Evolutionary conservation across 345 rosid species (phyloP).

Genomic region (Geranium brycei): DNA sequence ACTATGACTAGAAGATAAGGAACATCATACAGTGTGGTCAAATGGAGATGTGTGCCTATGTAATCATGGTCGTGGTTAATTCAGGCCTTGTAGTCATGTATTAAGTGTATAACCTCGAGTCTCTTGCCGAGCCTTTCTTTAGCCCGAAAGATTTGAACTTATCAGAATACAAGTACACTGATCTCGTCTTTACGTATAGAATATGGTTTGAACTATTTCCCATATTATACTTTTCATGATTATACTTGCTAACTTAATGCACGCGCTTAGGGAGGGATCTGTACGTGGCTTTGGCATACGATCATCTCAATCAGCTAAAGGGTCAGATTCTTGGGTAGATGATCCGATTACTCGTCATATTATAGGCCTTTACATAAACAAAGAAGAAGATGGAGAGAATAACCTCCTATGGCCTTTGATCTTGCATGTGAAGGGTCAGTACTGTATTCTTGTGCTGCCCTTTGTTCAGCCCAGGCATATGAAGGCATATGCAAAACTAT

Average conservation of each 20-base stretch:
- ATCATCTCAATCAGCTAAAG: constrained; percentile 47
- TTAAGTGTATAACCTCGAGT: too few species aligned
- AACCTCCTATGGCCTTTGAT: constrained; percentile 65
- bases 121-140: too few species aligned
- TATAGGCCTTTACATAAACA: constrained; percentile 39
- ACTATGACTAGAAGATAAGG: too few species aligned
- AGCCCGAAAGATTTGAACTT: too few species aligned
- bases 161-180: too few species aligned
- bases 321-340: constrained; percentile 93
- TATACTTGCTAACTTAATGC: constrained; percentile 2
- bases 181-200: too few species aligned
- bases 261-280: constrained; percentile 63
- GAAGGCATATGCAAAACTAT: constrained; percentile 36
- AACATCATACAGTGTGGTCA: too few species aligned
- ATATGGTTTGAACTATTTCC: not conserved
- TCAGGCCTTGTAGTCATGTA: too few species aligned
- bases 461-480: constrained; percentile 63
- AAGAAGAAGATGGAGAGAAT: constrained; percentile 31
- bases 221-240: not conserved
- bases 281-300: constrained; percentile 63
- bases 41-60: too few species aligned
- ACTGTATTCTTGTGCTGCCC: constrained; percentile 56
- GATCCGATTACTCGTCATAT: constrained; percentile 79
- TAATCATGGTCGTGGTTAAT: too few species aligned
- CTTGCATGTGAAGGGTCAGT: constrained; percentile 53